Evolutionary conservation across 331 rosid genomes (phyloP).

Genomic region (Pyrus hybrid): DNA sequence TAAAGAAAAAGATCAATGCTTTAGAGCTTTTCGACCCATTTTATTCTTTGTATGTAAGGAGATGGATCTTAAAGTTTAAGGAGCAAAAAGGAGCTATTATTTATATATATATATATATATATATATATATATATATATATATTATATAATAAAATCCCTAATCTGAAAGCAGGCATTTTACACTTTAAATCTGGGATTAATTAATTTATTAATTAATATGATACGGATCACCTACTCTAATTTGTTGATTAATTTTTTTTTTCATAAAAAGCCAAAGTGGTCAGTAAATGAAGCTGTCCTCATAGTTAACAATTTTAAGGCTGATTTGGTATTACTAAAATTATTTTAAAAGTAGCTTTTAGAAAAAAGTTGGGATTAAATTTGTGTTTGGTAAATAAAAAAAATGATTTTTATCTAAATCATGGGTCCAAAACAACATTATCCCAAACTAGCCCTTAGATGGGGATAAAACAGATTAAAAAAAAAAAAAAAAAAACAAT

Average conservation of each 20-base stretch:
- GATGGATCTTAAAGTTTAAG: conserved; percentile 7
- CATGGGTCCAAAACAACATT: too few relatives aligned
- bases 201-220: not conserved
- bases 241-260: conserved; percentile 1
- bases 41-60: conserved; percentile 11
- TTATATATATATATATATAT: too few relatives aligned
- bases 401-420: too few relatives aligned
- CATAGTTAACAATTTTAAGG: conserved; percentile 17
- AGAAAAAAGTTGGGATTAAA: too few relatives aligned
- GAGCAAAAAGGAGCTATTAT: conserved; percentile 24
- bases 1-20: conserved; percentile 15
- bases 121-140: too few relatives aligned
- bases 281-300: conserved; percentile 36
- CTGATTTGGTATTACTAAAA: too few relatives aligned
- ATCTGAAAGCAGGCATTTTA: not conserved
- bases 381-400: too few relatives aligned
- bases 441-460: too few relatives aligned
- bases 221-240: conserved; percentile 15
- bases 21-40: conserved; percentile 31
- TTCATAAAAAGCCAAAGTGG: conserved; percentile 11
- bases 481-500: too few relatives aligned
- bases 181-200: not conserved
- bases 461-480: not conserved
- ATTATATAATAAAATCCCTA: too few relatives aligned
- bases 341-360: too few relatives aligned